Evolutionary conservation across 164 flowering plant species (phyloP).

Genomic region (Dillenia turbinata): DNA sequence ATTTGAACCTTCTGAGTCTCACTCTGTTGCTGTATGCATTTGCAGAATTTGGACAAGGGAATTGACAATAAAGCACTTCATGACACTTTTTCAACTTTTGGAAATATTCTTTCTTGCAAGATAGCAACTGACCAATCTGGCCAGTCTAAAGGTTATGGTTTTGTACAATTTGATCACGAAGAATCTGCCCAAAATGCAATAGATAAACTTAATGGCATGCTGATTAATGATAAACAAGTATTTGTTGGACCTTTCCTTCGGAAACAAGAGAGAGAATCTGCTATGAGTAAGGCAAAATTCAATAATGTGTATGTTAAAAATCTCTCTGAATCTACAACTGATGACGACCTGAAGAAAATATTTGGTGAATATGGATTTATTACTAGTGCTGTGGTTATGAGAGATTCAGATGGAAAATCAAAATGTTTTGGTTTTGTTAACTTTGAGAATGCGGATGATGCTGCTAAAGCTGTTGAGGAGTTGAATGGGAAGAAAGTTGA

Average conservation of each 20-base stretch:
- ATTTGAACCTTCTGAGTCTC: neutral
- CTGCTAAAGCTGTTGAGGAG: slow-evolving; percentile 68
- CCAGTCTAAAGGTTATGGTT: slow-evolving; percentile 73
- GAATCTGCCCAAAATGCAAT: slow-evolving; percentile 70
- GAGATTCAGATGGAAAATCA: slow-evolving; percentile 72
- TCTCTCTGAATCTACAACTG: slow-evolving; percentile 53
- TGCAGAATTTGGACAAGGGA: slow-evolving; percentile 70
- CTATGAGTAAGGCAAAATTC: slow-evolving; percentile 37
- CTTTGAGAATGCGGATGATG: slow-evolving; percentile 68
- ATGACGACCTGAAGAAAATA: slow-evolving; percentile 47
- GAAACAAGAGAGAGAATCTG: slow-evolving; percentile 62
- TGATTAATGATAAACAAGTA: slow-evolving; percentile 70
- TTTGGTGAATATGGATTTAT: slow-evolving; percentile 64
- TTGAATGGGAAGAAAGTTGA: slow-evolving; percentile 65
- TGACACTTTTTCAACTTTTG: slow-evolving; percentile 73
- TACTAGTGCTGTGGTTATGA: slow-evolving; percentile 70
- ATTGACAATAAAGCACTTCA: slow-evolving; percentile 70
- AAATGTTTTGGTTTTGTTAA: slow-evolving; percentile 77
- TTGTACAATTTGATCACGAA: slow-evolving; percentile 64
- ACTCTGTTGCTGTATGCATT: neutral
- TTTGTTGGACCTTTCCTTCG: slow-evolving; percentile 70
- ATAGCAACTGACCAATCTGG: slow-evolving; percentile 58
- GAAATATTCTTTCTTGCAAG: slow-evolving; percentile 68
- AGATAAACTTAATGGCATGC: slow-evolving; percentile 75
- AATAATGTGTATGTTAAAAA: slow-evolving; percentile 72